Conservation (phyloP, 2,329 filamentous ascomycete genomes). For the Fusarium circinatum region DNA sequence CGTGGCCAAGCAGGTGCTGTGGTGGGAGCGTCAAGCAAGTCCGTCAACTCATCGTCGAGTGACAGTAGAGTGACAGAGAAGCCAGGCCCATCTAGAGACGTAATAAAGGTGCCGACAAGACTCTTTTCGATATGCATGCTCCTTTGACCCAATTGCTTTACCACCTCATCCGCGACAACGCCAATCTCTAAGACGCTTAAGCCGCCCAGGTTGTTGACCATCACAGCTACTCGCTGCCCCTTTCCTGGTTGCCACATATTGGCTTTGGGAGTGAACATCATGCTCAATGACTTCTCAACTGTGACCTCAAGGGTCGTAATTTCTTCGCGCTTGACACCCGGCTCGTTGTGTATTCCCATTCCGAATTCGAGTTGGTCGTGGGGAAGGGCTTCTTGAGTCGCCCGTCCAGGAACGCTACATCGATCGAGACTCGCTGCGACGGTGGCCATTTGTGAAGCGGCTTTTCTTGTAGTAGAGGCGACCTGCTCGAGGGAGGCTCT, state of each 20-base stretch:
- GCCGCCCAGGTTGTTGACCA: constrained; percentile 43
- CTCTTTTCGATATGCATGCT: constrained; percentile 27
- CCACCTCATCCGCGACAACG: constrained; percentile 40
- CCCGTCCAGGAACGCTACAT: constrained; percentile 37
- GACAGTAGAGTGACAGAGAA: constrained; percentile 38
- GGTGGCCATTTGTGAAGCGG: constrained; percentile 41
- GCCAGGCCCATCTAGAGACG: constrained; percentile 39
- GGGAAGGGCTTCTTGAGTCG: constrained; percentile 35
- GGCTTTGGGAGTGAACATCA: constrained; percentile 37
- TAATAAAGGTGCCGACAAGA: constrained; percentile 39
- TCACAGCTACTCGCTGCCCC: constrained; percentile 31
- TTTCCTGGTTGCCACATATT: constrained; percentile 37
- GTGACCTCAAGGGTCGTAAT: constrained; percentile 29
- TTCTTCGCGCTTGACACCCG: constrained; percentile 38
- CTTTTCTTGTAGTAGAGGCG: constrained; percentile 22
- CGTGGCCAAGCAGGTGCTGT: constrained; percentile 41
- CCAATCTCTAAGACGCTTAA: constrained; percentile 39
- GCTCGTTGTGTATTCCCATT: constrained; percentile 44
- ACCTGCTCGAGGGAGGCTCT: constrained; percentile 36
- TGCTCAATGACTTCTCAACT: constrained; percentile 30
- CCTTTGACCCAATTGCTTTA: constrained; percentile 19
- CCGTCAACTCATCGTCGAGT: constrained; percentile 35
- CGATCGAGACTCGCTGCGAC: constrained; percentile 41
- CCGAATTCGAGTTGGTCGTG: constrained; percentile 38
- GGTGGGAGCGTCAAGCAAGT: constrained; percentile 35